Evolutionary conservation across 2,329 filamentous ascomycete genomes (phyloP).

Genomic region (Neofusicoccum parvum): DNA sequence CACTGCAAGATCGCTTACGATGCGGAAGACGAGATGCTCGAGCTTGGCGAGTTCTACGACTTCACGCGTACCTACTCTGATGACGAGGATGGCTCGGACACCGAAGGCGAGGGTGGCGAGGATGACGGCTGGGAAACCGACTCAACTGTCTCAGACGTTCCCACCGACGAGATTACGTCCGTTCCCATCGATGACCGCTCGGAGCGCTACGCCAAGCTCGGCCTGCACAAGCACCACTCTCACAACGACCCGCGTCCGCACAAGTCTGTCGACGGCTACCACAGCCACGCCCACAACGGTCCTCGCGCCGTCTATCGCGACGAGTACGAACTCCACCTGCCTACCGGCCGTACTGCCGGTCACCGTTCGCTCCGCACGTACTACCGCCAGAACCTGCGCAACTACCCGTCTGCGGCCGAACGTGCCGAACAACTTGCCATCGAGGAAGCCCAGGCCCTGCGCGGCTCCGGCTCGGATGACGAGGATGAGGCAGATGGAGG

Average conservation of each 20-base stretch:
- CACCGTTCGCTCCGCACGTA: slow-evolving; percentile 87
- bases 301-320: slow-evolving; percentile 81
- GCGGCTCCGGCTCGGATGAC: slow-evolving; percentile 33
- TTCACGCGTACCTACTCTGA: slow-evolving; percentile 96
- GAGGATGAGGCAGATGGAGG: slow-evolving; percentile 48
- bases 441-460: slow-evolving; percentile 36
- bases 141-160: slow-evolving; percentile 79
- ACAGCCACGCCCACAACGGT: slow-evolving; percentile 76
- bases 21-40: slow-evolving; percentile 84
- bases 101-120: slow-evolving; percentile 55
- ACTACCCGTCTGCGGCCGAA: slow-evolving; percentile 78
- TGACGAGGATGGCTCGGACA: slow-evolving; percentile 62
- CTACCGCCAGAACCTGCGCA: slow-evolving; percentile 88
- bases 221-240: slow-evolving; percentile 75
- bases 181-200: slow-evolving; percentile 74
- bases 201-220: slow-evolving; percentile 71
- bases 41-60: slow-evolving; percentile 96
- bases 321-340: slow-evolving; percentile 91
- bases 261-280: slow-evolving; percentile 74
- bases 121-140: slow-evolving; percentile 95
- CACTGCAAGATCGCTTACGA: slow-evolving; percentile 97
- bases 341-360: slow-evolving; percentile 84
- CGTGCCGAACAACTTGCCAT: slow-evolving; percentile 69
- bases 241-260: slow-evolving; percentile 71
- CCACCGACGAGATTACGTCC: slow-evolving; percentile 79